Evolutionary conservation across 257 asterid species (phyloP), one percentile per base, ranked within the genome.

Genomic region (Dorcoceras hygrometricum): DNA sequence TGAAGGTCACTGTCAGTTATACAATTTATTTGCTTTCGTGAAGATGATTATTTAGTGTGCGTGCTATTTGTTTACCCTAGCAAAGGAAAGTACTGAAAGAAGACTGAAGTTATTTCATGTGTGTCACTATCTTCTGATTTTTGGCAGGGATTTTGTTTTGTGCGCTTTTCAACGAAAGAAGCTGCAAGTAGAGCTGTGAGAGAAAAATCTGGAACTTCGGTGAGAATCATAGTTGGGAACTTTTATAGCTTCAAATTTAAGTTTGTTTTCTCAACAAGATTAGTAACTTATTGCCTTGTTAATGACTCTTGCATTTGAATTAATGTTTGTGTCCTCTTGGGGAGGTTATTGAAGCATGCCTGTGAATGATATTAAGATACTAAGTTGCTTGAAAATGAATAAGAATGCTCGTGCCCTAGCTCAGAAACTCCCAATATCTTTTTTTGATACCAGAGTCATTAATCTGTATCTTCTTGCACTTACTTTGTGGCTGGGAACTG

Each of bases 81-180:
- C 60, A 55, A 62, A 31, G 65, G 39, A 16, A 62, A 70, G 23
- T 34, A 59, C 48, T 31, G 62, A 18, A 22, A 60, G 57, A 46
- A 75, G 62, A 67, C 29, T 64, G 18, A 57, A 53, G 61, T 57
- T 71, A 70, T 69, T 80, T 43, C 58, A 34, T 20, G 32, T 67
- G 26, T 73, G 36, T 39, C 23, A 50, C 28, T 65, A 54, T 64
- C 68, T 68, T 51, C 5, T 31, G 50, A 46, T 65, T 22, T 73
- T 67, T n/a, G n/a, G n/a, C 76, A 92, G 98, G 97, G 93, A 59
- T 92, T 77, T 79, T 79, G 98, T 82, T 92, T 92, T 84, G 92
- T 92, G 66, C 87, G 89, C 16, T 92, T 89, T 75, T 75, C 87
- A 28, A 86, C 86, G 11, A 86, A 86, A 74, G 95, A 86, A 75